These are phyloP conservation scores for Alternaria sp. DNA, from an alignment of 2,329 filamentous ascomycete species.

Conservation along the genomic window DNA sequence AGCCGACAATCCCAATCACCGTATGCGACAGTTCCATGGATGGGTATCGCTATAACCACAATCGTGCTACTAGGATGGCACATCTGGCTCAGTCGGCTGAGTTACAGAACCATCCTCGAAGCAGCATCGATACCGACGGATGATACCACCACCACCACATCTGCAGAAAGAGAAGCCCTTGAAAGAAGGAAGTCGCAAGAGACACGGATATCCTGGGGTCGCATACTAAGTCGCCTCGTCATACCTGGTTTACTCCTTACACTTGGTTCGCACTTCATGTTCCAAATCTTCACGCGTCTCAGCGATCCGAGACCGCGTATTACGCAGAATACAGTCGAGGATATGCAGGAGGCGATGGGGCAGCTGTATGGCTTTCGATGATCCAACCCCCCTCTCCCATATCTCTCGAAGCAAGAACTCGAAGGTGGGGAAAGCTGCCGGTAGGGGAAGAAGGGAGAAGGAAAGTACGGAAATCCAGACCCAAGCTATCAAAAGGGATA, in stretches of 20 bases:
- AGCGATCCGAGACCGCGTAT: slow-evolving; percentile 6
- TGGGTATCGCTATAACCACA: slow-evolving; percentile 11
- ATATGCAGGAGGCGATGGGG: slow-evolving; percentile 17
- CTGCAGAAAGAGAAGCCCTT: neutral
- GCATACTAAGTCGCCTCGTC: slow-evolving; percentile 20
- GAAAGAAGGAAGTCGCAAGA: slow-evolving; percentile 5
- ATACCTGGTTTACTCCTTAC: slow-evolving; percentile 18
- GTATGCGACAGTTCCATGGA: slow-evolving; percentile 8
- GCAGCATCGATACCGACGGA: neutral
- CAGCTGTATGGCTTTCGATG: slow-evolving; percentile 15
- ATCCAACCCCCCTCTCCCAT: neutral
- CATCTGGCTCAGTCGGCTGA: slow-evolving; percentile 21
- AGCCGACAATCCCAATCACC: slow-evolving; percentile 29
- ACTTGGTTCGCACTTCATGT: slow-evolving; percentile 19
- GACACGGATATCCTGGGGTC: slow-evolving; percentile 19
- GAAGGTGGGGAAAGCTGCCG: neutral
- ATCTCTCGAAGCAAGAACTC: neutral
- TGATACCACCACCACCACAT: neutral
- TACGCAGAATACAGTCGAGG: slow-evolving; percentile 10
- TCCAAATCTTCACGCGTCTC: slow-evolving; percentile 1
- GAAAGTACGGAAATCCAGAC: neutral
- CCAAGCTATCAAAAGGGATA: neutral
- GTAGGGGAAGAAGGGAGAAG: neutral
- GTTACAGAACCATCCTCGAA: slow-evolving; percentile 22
- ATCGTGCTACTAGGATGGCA: slow-evolving; percentile 29